A percentile compares a stretch with the other conserved stretches of the same genome.
Evolutionary conservation across 768 basidiomycete species (phyloP).

Genomic region (Amanita exitialis): DNA sequence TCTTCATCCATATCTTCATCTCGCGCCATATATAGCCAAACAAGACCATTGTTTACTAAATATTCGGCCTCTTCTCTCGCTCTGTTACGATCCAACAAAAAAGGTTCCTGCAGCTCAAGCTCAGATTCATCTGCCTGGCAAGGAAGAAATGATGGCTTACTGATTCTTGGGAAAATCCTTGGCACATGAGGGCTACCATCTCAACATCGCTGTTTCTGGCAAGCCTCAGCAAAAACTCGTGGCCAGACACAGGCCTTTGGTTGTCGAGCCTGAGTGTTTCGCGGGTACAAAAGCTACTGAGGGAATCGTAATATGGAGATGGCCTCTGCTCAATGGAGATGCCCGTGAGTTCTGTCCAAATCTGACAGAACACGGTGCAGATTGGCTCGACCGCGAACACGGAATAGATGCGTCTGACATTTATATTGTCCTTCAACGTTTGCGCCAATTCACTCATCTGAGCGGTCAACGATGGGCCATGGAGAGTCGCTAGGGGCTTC

Average conservation of each 20-base stretch:
- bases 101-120: constrained; percentile 38
- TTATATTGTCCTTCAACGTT: constrained; percentile 25
- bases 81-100: constrained; percentile 27
- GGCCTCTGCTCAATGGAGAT: constrained; percentile 17
- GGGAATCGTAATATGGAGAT: constrained; percentile 52
- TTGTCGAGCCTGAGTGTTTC: constrained; percentile 22
- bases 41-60: constrained; percentile 34
- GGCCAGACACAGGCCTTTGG: background rate
- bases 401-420: constrained; percentile 44
- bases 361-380: constrained; percentile 30
- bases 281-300: constrained; percentile 43
- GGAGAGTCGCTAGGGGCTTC: constrained; percentile 28
- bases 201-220: constrained; percentile 27
- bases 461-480: constrained; percentile 22
- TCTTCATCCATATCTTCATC: constrained; percentile 12
- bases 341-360: constrained; percentile 40
- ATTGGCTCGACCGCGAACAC: constrained; percentile 49
- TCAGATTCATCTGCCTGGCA: constrained; percentile 2
- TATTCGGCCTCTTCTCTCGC: constrained; percentile 42
- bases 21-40: constrained; percentile 54
- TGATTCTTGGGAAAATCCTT: constrained; percentile 46
- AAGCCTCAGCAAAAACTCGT: constrained; percentile 26
- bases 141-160: constrained; percentile 25
- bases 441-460: constrained; percentile 33
- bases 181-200: constrained; percentile 37